Conservation (phyloP, 2,329 filamentous ascomycete species). For the Cladosporium sp. region DNA sequence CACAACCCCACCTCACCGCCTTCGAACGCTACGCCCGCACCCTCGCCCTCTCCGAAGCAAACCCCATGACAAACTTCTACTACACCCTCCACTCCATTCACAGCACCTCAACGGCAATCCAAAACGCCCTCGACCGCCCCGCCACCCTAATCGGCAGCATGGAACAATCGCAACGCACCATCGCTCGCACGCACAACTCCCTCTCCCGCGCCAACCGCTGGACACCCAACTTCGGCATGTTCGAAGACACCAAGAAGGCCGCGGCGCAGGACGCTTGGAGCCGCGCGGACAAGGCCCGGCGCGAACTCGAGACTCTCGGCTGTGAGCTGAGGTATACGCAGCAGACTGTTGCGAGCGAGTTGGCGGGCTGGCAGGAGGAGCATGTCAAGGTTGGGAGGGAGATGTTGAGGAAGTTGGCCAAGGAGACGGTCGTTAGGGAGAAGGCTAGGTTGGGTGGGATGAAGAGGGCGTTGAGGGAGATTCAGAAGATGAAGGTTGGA, state of each 20-base stretch:
- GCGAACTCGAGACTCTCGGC: slow-evolving; percentile 68
- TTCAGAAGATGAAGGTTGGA: slow-evolving; percentile 20
- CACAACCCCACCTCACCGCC: slow-evolving; percentile 61
- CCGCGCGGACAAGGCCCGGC: slow-evolving; percentile 64
- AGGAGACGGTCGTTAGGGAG: slow-evolving; percentile 74
- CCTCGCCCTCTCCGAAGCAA: slow-evolving; percentile 63
- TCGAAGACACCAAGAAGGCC: slow-evolving; percentile 82
- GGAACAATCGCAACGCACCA: slow-evolving; percentile 64
- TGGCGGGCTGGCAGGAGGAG: slow-evolving; percentile 91
- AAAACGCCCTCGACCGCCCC: slow-evolving; percentile 73
- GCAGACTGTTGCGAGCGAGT: slow-evolving; percentile 82
- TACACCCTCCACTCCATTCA: slow-evolving; percentile 74
- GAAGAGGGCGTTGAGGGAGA: slow-evolving; percentile 66
- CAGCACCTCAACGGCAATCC: slow-evolving; percentile 74
- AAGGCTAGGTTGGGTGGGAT: slow-evolving; percentile 74
- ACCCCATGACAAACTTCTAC: slow-evolving; percentile 69
- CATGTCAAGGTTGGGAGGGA: slow-evolving; percentile 71
- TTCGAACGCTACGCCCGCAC: slow-evolving; percentile 67
- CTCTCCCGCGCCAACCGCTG: slow-evolving; percentile 70
- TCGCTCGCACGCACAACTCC: slow-evolving; percentile 72
- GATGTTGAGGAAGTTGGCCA: slow-evolving; percentile 71
- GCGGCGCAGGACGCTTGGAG: slow-evolving; percentile 80
- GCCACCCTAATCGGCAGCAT: slow-evolving; percentile 73
- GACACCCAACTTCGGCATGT: slow-evolving; percentile 59
- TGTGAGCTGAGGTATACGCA: slow-evolving; percentile 86